phyloP scores from a whole-genome alignment of 129 eudicot species.

The Silybum marianum region DNA sequence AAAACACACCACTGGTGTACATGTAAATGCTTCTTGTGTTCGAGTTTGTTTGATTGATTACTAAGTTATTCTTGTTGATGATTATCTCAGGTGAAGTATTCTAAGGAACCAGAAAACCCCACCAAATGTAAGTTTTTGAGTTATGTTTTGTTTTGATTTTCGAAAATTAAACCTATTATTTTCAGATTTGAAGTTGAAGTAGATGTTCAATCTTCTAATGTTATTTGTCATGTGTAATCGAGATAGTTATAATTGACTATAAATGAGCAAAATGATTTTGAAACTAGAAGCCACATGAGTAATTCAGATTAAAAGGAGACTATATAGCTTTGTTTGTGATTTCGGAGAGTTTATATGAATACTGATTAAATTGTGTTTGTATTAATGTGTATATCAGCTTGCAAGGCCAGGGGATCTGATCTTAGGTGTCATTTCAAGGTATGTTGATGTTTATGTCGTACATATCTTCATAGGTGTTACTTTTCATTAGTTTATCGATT shows the following conservation, averaged over 20 bases:
- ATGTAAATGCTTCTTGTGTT: not conserved
- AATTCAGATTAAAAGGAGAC: not conserved
- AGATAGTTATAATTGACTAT: not conserved
- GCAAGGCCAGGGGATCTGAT: conserved; percentile 71
- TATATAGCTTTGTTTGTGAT: not conserved
- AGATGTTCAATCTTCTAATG: not conserved
- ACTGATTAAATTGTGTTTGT: not conserved
- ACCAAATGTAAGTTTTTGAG: conserved; percentile 54
- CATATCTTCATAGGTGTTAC: not conserved
- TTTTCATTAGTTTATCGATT: not conserved
- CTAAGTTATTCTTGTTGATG: not conserved
- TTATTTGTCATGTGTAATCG: not conserved
- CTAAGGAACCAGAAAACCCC: conserved; percentile 61
- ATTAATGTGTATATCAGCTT: conserved; percentile 40
- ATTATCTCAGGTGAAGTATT: conserved; percentile 59
- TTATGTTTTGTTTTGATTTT: not conserved
- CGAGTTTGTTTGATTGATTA: not conserved
- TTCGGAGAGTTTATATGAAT: not conserved
- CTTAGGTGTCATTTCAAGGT: conserved; percentile 80
- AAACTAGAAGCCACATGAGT: not conserved
- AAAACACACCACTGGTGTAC: not conserved
- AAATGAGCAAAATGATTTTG: not conserved
- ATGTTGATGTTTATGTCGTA: not conserved
- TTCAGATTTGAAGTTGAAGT: not conserved
- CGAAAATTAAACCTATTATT: no score